Evolutionary conservation across 345 rosid species (phyloP).

Genomic region (Salix caprea): DNA sequence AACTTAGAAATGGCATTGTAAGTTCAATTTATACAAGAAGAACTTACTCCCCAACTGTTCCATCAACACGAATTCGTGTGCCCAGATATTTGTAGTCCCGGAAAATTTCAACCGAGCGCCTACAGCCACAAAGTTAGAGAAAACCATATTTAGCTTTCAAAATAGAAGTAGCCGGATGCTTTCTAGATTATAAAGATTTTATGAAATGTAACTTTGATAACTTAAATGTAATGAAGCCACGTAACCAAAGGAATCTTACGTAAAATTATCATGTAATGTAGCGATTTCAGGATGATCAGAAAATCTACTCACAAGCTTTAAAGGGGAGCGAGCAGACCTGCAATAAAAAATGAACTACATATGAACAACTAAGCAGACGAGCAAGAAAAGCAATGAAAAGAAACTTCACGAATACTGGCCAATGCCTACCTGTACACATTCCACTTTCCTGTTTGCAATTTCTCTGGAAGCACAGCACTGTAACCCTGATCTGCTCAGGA

Average conservation of each 20-base stretch:
- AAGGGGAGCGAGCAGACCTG: conserved; percentile 82
- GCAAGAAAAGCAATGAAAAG: not conserved
- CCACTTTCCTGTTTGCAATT: conserved; percentile 85
- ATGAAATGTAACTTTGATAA: not conserved
- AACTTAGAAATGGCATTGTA: conserved; percentile 7
- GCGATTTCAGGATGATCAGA: conserved; percentile 80
- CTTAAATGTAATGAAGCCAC: not conserved
- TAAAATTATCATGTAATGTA: conserved; percentile 90
- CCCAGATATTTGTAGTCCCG: conserved; percentile 86
- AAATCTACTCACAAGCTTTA: conserved; percentile 71
- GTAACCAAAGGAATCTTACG: conserved; percentile 42
- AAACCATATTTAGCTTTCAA: conserved; percentile 11
- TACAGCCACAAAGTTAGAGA: conserved; percentile 23
- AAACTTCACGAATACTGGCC: not conserved
- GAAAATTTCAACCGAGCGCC: conserved; percentile 68
- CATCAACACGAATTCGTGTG: conserved; percentile 76
- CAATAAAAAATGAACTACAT: not conserved
- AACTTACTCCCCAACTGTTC: conserved; percentile 96
- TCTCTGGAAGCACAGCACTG: conserved; percentile 93
- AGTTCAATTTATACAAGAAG: conserved; percentile 8
- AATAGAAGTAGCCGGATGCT: not conserved
- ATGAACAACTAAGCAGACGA: not conserved
- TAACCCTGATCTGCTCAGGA: conserved; percentile 65
- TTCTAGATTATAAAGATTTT: not conserved
- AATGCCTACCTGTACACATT: conserved; percentile 70